Percentiles rank a stretch among this genome's conserved stretches.
Conservation (phyloP, 140 eudicot species). For the Stevia rebaudiana region DNA sequence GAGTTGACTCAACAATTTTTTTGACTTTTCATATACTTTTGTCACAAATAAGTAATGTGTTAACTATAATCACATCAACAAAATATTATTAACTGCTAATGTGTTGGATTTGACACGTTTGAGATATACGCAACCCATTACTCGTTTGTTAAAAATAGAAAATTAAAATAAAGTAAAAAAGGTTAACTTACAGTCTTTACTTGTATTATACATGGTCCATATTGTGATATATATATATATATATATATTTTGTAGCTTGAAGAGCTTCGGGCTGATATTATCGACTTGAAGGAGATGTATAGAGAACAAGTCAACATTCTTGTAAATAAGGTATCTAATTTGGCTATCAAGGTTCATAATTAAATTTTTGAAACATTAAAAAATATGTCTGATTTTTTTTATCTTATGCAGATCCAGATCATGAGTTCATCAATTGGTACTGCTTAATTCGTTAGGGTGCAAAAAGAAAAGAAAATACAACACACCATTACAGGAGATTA, state of each 20-base stretch:
- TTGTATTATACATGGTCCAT: not conserved
- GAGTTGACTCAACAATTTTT: not conserved
- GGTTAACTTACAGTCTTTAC: not conserved
- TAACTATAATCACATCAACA: not conserved
- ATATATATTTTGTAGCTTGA: conserved; percentile 57
- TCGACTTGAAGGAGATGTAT: conserved; percentile 97
- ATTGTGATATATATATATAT: not conserved
- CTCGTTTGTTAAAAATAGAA: too few species aligned
- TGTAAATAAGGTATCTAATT: conserved; percentile 70
- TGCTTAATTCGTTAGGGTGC: conserved; percentile 4
- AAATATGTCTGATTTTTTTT: not conserved
- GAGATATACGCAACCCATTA: too few species aligned
- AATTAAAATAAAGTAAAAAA: too few species aligned
- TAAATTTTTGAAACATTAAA: not conserved
- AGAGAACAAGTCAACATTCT: conserved; percentile 97
- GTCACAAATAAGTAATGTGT: not conserved
- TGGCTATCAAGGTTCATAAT: not conserved
- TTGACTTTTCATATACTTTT: not conserved
- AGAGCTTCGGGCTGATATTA: conserved; percentile 97
- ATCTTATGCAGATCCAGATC: conserved; percentile 51
- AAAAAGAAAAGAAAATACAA: not conserved
- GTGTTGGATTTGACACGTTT: not conserved
- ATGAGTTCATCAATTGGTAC: conserved; percentile 43
- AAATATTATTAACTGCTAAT: too few species aligned
- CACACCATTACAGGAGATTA: conserved; percentile 10